Percentiles rank a stretch among this genome's conserved stretches.
Conservation (phyloP, 352 stramenopile genomes). For the Phytophthora pluvialis region DNA sequence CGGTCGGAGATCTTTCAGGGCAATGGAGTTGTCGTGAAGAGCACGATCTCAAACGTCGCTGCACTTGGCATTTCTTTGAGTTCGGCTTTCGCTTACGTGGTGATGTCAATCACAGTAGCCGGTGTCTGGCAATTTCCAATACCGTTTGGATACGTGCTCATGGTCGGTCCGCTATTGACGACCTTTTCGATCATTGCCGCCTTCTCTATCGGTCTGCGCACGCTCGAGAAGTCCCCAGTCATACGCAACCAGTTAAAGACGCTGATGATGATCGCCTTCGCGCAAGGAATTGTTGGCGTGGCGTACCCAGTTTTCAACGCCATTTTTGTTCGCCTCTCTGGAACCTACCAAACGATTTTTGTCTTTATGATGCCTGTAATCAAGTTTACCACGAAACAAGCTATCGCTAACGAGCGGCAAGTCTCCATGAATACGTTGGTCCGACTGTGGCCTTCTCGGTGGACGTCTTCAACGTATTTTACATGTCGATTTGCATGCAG, state of each 20-base stretch:
- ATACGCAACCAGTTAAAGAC: slow-evolving; percentile 3
- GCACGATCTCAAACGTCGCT: neutral
- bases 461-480: slow-evolving; percentile 1
- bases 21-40: neutral
- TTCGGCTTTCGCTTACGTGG: neutral
- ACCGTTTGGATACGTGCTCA: neutral
- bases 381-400: neutral
- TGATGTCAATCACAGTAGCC: neutral
- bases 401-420: neutral
- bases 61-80: neutral
- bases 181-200: neutral
- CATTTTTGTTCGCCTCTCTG: neutral
- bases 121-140: neutral
- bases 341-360: neutral
- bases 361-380: slow-evolving; percentile 2
- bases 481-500: neutral
- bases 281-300: neutral
- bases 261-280: neutral
- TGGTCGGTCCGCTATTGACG: neutral
- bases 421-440: neutral
- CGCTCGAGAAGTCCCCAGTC: neutral
- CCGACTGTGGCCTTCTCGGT: neutral
- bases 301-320: neutral
- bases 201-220: neutral
- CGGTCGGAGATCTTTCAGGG: neutral